Evolutionary conservation across 495 filamentous ascomycete genomes (phyloP), one percentile per base, ranked within the genome.

Genomic region (Hypomontagnella submonticulosa): DNA sequence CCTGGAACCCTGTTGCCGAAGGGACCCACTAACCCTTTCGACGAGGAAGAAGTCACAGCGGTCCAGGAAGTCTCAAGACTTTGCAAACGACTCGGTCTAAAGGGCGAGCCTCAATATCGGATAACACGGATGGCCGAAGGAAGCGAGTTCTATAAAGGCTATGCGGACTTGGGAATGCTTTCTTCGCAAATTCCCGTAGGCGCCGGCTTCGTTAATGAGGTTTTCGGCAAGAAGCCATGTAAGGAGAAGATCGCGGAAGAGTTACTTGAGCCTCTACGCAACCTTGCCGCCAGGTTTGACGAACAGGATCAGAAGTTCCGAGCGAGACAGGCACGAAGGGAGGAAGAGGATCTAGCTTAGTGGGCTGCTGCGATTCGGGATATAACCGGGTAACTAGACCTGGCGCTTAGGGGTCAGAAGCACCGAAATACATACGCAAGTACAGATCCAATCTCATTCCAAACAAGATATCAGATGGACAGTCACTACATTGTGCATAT

Each of bases 231-330:
- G 57, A 71, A 62, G 41, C 27, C 37, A 1, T 66, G 73, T 9
- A 75, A 60, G 44, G 73, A 76, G 51, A 61, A 27, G 54, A 62
- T 78, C 6, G 77, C 75, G 2, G 71, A 77, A 58, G 38, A 71
- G 52, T 51, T 75, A 37, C 37, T 75, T 7, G 51, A 10, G 16
- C 64, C 57, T 51, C n/a, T 76, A 20, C 10, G 67, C 19, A 11
- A 50, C 18, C 47, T 74, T 41, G 57, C 49, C 18, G 43, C 30
- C 18, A 19, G 53, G 18, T 57, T 72, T 41, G 40, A 43, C 5
- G 56, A 37, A 8, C 15, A 18, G 38, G 23, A 54, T 4, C 19
- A 56, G 6, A 47, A 12, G 2, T 36, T 74, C 4, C 4, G 65
- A 11, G 30, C 42, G 11, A n/a, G 16, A 47, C 20, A n/a, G 3